Base-by-base conservation (phyloP, 768 basidiomycete genomes). In the Tricholomella constricta region DNA sequence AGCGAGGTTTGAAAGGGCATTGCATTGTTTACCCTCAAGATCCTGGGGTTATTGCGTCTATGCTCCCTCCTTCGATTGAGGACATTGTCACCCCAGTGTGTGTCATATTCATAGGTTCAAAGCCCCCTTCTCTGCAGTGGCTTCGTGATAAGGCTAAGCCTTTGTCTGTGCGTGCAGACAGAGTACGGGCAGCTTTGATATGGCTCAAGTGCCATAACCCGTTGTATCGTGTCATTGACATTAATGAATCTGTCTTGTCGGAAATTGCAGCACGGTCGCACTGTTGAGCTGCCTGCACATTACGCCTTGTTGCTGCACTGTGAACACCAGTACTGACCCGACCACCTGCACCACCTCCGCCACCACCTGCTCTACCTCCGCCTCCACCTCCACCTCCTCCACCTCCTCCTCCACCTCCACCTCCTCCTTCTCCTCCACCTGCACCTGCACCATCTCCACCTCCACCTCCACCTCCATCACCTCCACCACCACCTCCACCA, bases 11-110 rank as follows among this genome's bases (percentile, higher is more conserved):
- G 10, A 60, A 61, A 46, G 78, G 78, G 0, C 68, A 78, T 57
- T 60, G 74, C 6, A 73, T 79, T 19, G 64, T 76, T 2, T 74
- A 70, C 60, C 76, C 74, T 3, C 75, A 78, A 48, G 37, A 57
- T 6, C 68, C 72, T 2, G 60, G 63, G 1, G 40, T 44, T 1
- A 45, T 77, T 7, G 63, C 65, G 0, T 26, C 29, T 0, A 10
- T 73, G 0, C 51, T 79, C 1, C 78, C 76, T 0, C 76, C 72
- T 0, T 40, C 66, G 2, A 36, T 77, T 1, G 64, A 68, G 7
- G 73, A 76, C 0, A 64, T 76, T 9, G 35, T 64, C 0, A 59
- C 69, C 0, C 69, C 69, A 2, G 69, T 77, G 1, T 77, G 75
- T 56, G 68, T 79, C 1, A 35, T 78, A 0, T 78, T 78, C 55